These are phyloP conservation scores for Parsonsia alboflavescens DNA, from an alignment of 257 asterid species.

Conservation along the genomic window DNA sequence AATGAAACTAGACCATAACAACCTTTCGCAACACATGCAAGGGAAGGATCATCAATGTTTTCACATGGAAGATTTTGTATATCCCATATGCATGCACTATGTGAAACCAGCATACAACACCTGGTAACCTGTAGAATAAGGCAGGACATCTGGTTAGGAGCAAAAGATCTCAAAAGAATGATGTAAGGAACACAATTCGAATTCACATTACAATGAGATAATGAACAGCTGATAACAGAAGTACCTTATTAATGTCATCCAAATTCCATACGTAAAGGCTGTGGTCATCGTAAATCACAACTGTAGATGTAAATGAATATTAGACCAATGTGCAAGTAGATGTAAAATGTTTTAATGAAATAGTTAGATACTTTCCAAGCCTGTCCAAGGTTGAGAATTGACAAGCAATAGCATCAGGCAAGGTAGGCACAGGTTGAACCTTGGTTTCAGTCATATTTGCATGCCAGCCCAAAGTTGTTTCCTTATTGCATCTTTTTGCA, in stretches of 20 bases:
- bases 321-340: conserved; percentile 19
- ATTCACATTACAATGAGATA: conserved; percentile 1
- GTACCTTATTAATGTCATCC: conserved; percentile 46
- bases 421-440: conserved; percentile 22
- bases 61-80: conserved; percentile 55
- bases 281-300: conserved; percentile 59
- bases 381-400: conserved; percentile 54
- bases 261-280: conserved; percentile 64
- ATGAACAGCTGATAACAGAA: conserved; percentile 1
- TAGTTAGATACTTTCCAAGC: conserved; percentile 48
- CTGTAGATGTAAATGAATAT: conserved; percentile 33
- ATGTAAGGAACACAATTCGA: conserved; percentile 13
- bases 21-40: conserved; percentile 58
- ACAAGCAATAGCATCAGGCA: conserved; percentile 75
- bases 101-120: conserved; percentile 63
- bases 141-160: conserved; percentile 31
- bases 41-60: conserved; percentile 56
- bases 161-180: conserved; percentile 23
- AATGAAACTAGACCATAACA: conserved; percentile 69
- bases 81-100: conserved; percentile 69
- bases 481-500: conserved; percentile 33
- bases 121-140: conserved; percentile 58
- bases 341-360: conserved; percentile 15
- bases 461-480: conserved; percentile 28
- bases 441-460: conserved; percentile 21